Evolutionary conservation across 805 yeast genomes (phyloP).

Genomic region (Myxozyma mucilagina): DNA sequence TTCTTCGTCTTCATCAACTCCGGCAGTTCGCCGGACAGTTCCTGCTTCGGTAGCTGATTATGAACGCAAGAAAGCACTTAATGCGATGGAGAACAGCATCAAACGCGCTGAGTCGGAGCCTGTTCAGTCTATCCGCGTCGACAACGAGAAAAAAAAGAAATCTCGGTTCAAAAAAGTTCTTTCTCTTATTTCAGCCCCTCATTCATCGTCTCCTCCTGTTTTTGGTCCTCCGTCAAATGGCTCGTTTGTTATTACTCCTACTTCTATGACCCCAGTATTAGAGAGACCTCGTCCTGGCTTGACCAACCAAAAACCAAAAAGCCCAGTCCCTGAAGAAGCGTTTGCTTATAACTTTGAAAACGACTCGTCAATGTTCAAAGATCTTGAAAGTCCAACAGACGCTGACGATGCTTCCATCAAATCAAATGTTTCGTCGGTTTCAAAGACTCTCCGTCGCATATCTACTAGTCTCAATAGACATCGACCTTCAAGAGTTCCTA

Average conservation of each 20-base stretch:
- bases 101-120: neutral
- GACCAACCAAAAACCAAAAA: too few relatives aligned
- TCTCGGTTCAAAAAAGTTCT: constrained; percentile 18
- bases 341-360: constrained; percentile 17
- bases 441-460: constrained; percentile 17
- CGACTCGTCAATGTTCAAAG: neutral
- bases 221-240: neutral
- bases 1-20: constrained; percentile 10
- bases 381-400: neutral
- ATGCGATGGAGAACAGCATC: neutral
- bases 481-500: constrained; percentile 1
- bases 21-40: neutral
- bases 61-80: constrained; percentile 9
- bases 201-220: constrained; percentile 3
- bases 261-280: neutral
- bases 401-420: constrained; percentile 21
- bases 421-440: constrained; percentile 24
- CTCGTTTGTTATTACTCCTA: constrained; percentile 1
- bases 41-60: neutral
- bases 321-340: neutral
- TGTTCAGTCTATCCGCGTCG: neutral
- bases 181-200: constrained; percentile 16
- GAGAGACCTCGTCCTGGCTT: neutral
- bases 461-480: constrained; percentile 3
- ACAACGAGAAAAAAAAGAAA: neutral